These are phyloP conservation scores for Microsporum ferrugineum DNA, from an alignment of 2,329 filamentous ascomycete genomes.

Conservation along the genomic window DNA sequence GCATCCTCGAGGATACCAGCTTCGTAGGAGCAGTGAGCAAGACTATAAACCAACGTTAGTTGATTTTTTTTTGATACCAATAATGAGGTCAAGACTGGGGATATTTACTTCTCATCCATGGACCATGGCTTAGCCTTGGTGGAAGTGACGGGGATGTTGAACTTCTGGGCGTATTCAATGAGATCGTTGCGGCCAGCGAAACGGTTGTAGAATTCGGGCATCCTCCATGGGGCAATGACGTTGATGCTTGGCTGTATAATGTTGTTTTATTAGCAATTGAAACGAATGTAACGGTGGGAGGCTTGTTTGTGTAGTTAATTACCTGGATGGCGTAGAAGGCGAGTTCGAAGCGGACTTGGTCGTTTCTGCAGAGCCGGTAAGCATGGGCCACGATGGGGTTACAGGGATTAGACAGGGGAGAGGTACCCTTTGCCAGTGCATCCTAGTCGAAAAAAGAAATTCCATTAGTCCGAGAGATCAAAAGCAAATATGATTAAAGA, in stretches of 20 bases:
- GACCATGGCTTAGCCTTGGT: constrained; percentile 50
- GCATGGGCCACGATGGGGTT: not conserved
- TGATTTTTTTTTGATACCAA: not conserved
- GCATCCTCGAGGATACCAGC: constrained; percentile 51
- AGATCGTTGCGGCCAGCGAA: constrained; percentile 41
- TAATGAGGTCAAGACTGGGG: not conserved
- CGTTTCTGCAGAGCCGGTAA: constrained; percentile 22
- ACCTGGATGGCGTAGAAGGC: constrained; percentile 38
- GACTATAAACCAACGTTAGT: constrained; percentile 18
- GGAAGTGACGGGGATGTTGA: constrained; percentile 38
- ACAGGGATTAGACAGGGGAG: not conserved
- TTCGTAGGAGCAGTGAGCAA: constrained; percentile 63
- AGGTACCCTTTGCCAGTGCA: constrained; percentile 36
- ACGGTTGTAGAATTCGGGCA: constrained; percentile 38
- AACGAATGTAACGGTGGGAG: not conserved
- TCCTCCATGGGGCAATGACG: constrained; percentile 41
- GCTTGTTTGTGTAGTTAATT: not conserved
- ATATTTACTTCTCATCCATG: constrained; percentile 21
- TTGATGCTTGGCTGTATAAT: constrained; percentile 34
- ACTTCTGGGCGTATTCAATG: constrained; percentile 39
- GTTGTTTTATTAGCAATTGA: not conserved
- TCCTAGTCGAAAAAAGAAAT: constrained; percentile 18
- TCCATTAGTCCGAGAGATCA: not conserved
- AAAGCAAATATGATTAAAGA: not conserved
- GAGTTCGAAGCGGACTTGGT: constrained; percentile 41